Conservation (phyloP, 768 basidiomycete genomes). For the Saitozyma podzolica region DNA sequence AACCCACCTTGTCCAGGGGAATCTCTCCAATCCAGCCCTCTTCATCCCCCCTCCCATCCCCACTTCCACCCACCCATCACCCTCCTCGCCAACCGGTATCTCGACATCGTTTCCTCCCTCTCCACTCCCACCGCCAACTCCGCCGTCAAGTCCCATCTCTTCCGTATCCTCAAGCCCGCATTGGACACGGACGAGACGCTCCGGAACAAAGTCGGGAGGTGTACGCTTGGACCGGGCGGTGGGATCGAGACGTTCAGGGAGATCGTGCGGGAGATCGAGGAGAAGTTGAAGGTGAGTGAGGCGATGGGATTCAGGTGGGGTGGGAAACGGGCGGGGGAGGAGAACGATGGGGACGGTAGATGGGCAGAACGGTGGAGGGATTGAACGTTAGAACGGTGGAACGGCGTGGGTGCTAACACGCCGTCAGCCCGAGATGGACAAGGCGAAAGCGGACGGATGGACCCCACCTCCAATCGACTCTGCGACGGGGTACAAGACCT, state of each 20-base stretch:
- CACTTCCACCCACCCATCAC: constrained; percentile 50
- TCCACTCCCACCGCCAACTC: constrained; percentile 70
- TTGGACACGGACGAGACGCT: constrained; percentile 67
- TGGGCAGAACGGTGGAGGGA: too few relatives aligned
- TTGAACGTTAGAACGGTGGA: too few relatives aligned
- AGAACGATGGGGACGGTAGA: too few relatives aligned
- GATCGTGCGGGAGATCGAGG: constrained; percentile 64
- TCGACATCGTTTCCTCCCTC: constrained; percentile 70
- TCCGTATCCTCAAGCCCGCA: constrained; percentile 83
- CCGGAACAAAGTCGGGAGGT: constrained; percentile 64
- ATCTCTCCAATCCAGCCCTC: constrained; percentile 86
- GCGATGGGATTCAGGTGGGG: too few relatives aligned
- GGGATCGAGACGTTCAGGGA: constrained; percentile 58
- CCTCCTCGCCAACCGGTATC: constrained; percentile 78
- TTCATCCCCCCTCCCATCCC: constrained; percentile 55
- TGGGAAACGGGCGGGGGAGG: too few relatives aligned
- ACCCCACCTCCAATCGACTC: constrained; percentile 60
- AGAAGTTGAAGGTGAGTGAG: constrained; percentile 60
- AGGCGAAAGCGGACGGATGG: constrained; percentile 23
- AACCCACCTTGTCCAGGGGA: constrained; percentile 59
- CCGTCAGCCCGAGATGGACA: constrained; percentile 17
- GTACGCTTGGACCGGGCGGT: constrained; percentile 7
- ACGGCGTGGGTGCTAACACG: too few relatives aligned
- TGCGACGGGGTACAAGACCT: constrained; percentile 58
- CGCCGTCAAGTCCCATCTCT: constrained; percentile 87